Evolutionary conservation across 2,329 filamentous ascomycete species (phyloP).

Genomic region (Leptographium procerum): DNA sequence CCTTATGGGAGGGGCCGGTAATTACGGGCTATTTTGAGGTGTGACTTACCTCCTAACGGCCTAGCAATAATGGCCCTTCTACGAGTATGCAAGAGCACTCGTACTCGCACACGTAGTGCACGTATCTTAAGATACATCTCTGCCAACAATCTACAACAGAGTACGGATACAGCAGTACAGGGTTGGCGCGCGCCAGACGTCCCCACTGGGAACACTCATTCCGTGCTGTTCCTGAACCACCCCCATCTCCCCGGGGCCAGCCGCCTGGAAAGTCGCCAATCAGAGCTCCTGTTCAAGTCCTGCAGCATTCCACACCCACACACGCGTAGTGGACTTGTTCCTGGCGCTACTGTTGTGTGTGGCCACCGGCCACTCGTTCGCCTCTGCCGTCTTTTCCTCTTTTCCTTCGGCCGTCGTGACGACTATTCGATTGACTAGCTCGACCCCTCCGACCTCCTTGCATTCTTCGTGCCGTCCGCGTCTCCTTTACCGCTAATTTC

Average conservation of each 20-base stretch:
- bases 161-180: too few relatives aligned
- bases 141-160: background rate
- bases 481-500: background rate
- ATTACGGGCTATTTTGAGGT: background rate
- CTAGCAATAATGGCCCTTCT: background rate
- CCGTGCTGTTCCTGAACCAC: background rate
- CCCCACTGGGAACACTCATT: background rate
- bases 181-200: background rate
- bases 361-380: background rate
- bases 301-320: background rate
- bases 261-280: background rate
- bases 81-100: too few relatives aligned
- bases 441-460: background rate
- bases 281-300: background rate
- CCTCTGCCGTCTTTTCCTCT: background rate
- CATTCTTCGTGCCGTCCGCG: background rate
- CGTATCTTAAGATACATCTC: too few relatives aligned
- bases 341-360: background rate
- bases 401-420: background rate
- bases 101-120: background rate
- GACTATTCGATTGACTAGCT: background rate
- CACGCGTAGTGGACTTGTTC: background rate
- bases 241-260: background rate
- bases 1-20: background rate
- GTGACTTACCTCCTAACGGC: background rate